phyloP scores from a whole-genome alignment of 495 filamentous ascomycete species.

The Penicillium paxilli region DNA sequence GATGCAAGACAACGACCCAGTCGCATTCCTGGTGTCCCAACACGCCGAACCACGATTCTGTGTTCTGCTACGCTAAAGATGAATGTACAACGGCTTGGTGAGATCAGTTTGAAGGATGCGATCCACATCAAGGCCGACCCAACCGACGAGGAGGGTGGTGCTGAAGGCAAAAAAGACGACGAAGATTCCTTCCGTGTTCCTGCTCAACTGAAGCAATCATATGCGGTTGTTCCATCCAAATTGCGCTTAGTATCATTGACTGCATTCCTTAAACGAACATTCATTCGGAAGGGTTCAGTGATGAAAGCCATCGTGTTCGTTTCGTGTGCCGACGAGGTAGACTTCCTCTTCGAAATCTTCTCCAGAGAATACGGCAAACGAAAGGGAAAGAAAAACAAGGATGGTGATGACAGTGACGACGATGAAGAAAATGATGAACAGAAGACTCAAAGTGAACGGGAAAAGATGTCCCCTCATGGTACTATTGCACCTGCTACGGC shows the following conservation, averaged over 20 bases:
- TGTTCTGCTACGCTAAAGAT: constrained; percentile 98
- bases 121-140: constrained; percentile 76
- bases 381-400: constrained; percentile 25
- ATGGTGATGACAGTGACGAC: constrained; percentile 17
- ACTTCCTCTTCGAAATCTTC: constrained; percentile 94
- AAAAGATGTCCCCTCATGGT: constrained; percentile 37
- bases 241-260: constrained; percentile 83
- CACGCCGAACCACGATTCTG: constrained; percentile 78
- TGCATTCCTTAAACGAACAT: constrained; percentile 79
- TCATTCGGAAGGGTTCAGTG: constrained; percentile 79
- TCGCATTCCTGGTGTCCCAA: constrained; percentile 61
- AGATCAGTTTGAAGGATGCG: constrained; percentile 93
- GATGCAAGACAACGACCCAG: constrained; percentile 45
- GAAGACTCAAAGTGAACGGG: constrained; percentile 18
- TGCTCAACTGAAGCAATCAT: constrained; percentile 88
- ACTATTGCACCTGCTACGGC: constrained; percentile 52
- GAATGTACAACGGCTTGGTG: constrained; percentile 86
- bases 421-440: constrained; percentile 23
- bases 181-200: constrained; percentile 73
- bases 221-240: constrained; percentile 83
- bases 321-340: constrained; percentile 93
- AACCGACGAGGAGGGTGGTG: constrained; percentile 39
- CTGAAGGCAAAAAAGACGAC: constrained; percentile 42
- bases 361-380: constrained; percentile 46
- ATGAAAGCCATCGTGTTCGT: constrained; percentile 97